These are phyloP conservation scores for Thraustochytrium striatum DNA, from an alignment of 352 stramenopile species.

Conservation along the genomic window DNA sequence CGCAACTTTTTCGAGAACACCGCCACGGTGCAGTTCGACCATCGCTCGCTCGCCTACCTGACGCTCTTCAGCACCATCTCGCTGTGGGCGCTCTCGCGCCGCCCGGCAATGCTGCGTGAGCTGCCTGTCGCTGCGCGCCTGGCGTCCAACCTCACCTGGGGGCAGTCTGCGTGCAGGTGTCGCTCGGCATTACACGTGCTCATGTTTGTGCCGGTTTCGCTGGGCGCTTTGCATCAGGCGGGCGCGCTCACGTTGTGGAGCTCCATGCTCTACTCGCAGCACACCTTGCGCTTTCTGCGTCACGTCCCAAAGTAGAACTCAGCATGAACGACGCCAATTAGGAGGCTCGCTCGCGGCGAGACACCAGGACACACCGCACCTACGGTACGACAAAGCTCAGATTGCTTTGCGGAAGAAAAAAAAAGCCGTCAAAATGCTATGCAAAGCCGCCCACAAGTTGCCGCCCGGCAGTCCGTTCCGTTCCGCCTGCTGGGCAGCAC, in stretches of 20 bases:
- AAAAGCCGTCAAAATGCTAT: neutral
- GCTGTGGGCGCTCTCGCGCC: slow-evolving; percentile 59
- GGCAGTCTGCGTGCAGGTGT: slow-evolving; percentile 65
- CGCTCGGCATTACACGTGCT: slow-evolving; percentile 95
- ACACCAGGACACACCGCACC: neutral
- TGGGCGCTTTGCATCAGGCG: slow-evolving; percentile 91
- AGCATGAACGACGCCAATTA: too few relatives aligned
- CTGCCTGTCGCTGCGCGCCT: neutral
- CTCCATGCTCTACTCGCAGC: slow-evolving; percentile 80
- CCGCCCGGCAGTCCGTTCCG: too few relatives aligned
- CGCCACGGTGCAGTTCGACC: slow-evolving; percentile 95
- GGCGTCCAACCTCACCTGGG: neutral
- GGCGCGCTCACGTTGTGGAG: slow-evolving; percentile 89
- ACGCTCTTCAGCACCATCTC: slow-evolving; percentile 56
- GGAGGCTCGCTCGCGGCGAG: neutral
- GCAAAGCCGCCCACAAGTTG: too few relatives aligned
- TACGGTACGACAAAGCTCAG: neutral
- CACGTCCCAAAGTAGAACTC: neutral
- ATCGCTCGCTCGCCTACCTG: slow-evolving; percentile 87
- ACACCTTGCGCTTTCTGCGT: slow-evolving; percentile 64
- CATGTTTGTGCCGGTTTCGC: slow-evolving; percentile 88
- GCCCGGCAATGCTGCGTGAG: slow-evolving; percentile 39
- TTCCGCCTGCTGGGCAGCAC: too few relatives aligned
- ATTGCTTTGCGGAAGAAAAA: neutral
- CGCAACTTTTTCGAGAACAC: slow-evolving; percentile 97